Evolutionary conservation across 163 green algal species (phyloP), one percentile per base, ranked within the genome.

Genomic region (Chlorella variabilis): DNA sequence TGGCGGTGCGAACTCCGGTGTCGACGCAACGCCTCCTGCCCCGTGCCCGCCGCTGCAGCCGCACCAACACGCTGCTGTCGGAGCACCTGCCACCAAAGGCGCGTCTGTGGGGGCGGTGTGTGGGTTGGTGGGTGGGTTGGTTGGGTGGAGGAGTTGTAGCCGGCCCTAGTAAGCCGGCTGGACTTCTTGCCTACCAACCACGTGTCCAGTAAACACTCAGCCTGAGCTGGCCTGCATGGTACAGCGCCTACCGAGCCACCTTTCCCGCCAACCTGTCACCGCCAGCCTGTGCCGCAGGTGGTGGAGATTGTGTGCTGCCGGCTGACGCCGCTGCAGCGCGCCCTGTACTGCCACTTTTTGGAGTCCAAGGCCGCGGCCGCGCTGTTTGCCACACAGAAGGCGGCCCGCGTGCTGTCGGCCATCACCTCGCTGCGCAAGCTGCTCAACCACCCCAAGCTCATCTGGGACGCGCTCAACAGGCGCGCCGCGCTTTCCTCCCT

Each of bases 401-500:
- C 89, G 75, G 86, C 89, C 2, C 81, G 88, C 8, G 96, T 98
- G 36, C 93, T 99, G 54, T 90, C 91, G 9, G 96, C 95, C 83
- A 99, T 99, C 91, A 98, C 93, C 31, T 90, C 88, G 0, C 89
- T 99, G 11, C 97, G 98, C 84, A 99, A 99, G 93, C 94, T 99
- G 71, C 98, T 96, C 93, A 99, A 98, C 92, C 97, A 99, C 90
- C 97, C 97, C 15, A 99, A 99, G 89, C 71, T 81, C 41, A 81
- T 71, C 41, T 81, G 58, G 58, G 75, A 81, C 11, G 75, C 56
- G 73, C 54, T 80, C 1, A 33, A 73, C 65, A 73, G 65, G 65
- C 56, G 65, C 6, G 36, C 3, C 6, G 54, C 54, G 15, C 5
- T 27, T 9, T n/a, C n/a, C n/a, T n/a, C n/a, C n/a, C n/a, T n/a